These are phyloP conservation scores for Gillenia trifoliata DNA, from an alignment of 306 rosid species.

Conservation along the genomic window DNA sequence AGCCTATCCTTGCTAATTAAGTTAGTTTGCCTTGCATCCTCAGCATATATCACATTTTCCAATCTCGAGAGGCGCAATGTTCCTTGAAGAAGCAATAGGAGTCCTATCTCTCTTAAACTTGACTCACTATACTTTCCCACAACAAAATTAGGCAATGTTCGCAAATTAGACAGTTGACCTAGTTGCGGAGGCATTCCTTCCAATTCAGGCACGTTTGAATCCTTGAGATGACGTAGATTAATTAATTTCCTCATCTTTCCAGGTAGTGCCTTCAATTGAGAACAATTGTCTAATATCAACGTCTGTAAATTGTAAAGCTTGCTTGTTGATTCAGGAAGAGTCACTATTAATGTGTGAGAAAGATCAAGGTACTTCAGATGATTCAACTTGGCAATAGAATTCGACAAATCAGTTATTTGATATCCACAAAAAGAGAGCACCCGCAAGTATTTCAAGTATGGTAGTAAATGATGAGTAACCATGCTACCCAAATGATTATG, in stretches of 20 bases:
- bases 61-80: slow-evolving; percentile 9
- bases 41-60: slow-evolving; percentile 5
- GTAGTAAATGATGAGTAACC: neutral
- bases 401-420: neutral
- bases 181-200: slow-evolving; percentile 16
- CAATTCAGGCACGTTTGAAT: neutral
- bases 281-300: slow-evolving; percentile 14
- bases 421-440: slow-evolving; percentile 6
- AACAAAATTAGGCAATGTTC: slow-evolving; percentile 6
- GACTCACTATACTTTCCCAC: neutral
- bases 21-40: slow-evolving; percentile 6
- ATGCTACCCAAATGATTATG: neutral
- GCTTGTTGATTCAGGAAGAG: slow-evolving; percentile 18
- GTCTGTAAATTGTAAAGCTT: slow-evolving; percentile 31
- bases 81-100: neutral
- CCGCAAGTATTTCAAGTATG: neutral
- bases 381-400: slow-evolving; percentile 6
- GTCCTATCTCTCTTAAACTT: neutral
- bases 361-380: slow-evolving; percentile 25
- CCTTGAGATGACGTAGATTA: slow-evolving; percentile 1
- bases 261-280: neutral
- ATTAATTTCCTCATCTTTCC: neutral
- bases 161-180: slow-evolving; percentile 9
- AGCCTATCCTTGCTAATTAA: neutral
- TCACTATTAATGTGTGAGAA: neutral